These are phyloP conservation scores for Dactylorhiza incarnata DNA, from an alignment of 106 monocot species.

Conservation along the genomic window DNA sequence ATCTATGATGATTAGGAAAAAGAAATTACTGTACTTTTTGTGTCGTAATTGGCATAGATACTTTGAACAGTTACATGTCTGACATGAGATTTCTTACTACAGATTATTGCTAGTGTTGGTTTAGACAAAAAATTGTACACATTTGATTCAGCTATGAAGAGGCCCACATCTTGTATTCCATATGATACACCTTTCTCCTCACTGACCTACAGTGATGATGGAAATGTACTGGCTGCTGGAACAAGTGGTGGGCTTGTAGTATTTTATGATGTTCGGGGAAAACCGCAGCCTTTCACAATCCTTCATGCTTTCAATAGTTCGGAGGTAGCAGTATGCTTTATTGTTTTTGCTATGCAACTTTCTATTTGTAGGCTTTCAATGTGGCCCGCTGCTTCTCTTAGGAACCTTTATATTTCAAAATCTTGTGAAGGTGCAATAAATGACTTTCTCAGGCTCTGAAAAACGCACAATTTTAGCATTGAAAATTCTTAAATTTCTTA, in stretches of 20 bases:
- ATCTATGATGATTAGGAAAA: background rate
- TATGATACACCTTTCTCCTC: conserved; percentile 86
- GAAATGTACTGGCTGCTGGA: conserved; percentile 76
- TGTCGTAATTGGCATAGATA: background rate
- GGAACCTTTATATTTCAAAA: too few relatives aligned
- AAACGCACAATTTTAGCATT: background rate
- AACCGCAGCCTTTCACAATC: conserved; percentile 73
- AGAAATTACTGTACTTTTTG: background rate
- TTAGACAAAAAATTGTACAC: conserved; percentile 88
- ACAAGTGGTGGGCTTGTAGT: conserved; percentile 83
- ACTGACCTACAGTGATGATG: conserved; percentile 77
- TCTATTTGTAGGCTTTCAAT: background rate
- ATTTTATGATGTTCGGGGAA: conserved; percentile 90
- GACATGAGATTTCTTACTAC: conserved; percentile 9
- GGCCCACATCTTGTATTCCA: conserved; percentile 45
- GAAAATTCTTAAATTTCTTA: background rate
- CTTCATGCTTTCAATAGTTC: conserved; percentile 81
- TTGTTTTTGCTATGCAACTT: background rate
- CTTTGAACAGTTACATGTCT: conserved; percentile 7
- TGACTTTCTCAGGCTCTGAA: background rate
- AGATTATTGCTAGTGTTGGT: conserved; percentile 89
- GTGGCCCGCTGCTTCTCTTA: background rate
- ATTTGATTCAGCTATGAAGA: conserved; percentile 59
- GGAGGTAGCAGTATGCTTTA: conserved; percentile 47
- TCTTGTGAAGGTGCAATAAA: background rate